These are phyloP conservation scores for Yamadazyma olivae DNA, from an alignment of 805 yeast species.

Conservation along the genomic window DNA sequence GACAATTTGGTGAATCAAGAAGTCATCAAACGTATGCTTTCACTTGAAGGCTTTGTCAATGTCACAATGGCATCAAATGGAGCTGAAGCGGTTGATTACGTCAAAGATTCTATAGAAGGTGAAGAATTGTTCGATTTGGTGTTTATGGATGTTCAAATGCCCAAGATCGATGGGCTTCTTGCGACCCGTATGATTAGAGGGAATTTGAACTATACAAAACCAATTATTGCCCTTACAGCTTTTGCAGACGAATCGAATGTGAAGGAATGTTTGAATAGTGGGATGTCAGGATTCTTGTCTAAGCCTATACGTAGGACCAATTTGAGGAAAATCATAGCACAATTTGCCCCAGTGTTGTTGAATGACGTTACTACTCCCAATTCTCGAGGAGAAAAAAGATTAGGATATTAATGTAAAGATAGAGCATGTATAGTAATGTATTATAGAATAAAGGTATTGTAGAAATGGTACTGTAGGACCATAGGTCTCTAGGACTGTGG, in stretches of 20 bases:
- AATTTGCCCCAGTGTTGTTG: constrained; percentile 39
- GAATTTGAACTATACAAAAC: constrained; percentile 57
- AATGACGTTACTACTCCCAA: constrained; percentile 35
- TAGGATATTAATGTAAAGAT: constrained; percentile 18
- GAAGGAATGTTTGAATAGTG: constrained; percentile 79
- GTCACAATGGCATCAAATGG: constrained; percentile 88
- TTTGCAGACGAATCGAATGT: constrained; percentile 92
- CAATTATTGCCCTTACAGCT: constrained; percentile 93
- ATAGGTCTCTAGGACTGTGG: too few species aligned
- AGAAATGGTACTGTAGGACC: too few species aligned
- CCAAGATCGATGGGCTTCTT: constrained; percentile 81
- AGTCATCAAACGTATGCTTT: constrained; percentile 85
- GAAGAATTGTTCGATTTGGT: constrained; percentile 60
- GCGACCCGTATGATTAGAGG: constrained; percentile 75
- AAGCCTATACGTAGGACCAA: constrained; percentile 81
- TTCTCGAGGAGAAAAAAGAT: constrained; percentile 26
- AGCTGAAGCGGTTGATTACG: constrained; percentile 74
- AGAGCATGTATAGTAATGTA: neutral
- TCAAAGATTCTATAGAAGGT: constrained; percentile 45
- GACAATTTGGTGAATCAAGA: constrained; percentile 94
- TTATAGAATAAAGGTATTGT: neutral
- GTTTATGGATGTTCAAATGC: constrained; percentile 98
- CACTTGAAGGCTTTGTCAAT: constrained; percentile 71
- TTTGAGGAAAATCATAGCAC: constrained; percentile 53
- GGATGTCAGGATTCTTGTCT: constrained; percentile 88